Evolutionary conservation across 2,329 filamentous ascomycete species (phyloP), one percentile per base, ranked within the genome.

Genomic region (Aspergillus felis): DNA sequence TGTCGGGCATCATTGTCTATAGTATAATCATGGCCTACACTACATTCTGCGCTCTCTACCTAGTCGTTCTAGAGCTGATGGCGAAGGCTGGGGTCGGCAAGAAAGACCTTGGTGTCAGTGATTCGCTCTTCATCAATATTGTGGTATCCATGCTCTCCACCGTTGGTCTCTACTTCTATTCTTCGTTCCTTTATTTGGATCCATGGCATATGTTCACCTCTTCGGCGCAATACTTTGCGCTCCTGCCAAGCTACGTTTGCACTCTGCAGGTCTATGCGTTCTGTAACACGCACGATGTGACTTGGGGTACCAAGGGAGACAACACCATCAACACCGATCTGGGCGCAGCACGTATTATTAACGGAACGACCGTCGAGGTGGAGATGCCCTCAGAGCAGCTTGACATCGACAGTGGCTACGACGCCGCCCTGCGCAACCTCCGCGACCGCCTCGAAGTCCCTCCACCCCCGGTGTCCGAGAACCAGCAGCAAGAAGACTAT

Each of bases 151-250:
- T 89, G n/a, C 80, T 88, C 3, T 95, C 91, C 1, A 99, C 94
- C 0, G 78, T 97, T 44, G 94, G 95, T 0, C 81, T 99, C 42
- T 99, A 97, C 82, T 94, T 99, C 79, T 75, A 96, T 77, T 96
- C 96, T 87, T 94, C 89, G 25, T 91, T 99, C 78, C 78, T 99
- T 59, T 99, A 99, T 76, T 85, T 99, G 50, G 95, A 99, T 66
- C 94, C 94, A 0, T 99, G 94, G 94, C 94, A 99, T 80, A 94
- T 99, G 90, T 89, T 99, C 78, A 99, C 94, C 12, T 93, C 88
- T 0, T 87, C 90, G 0, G 85, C 82, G 0, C 92, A 97, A 73
- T 99, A 99, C 80, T 97, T 99, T 73, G 83, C 92, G 50, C 86
- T 99, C 27, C 82, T 99, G 38, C 94, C 94, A 0, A 88, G 83